Base-by-base conservation (phyloP, 371 early-diverging fungal genomes). In the Cokeromyces recurvatus region DNA sequence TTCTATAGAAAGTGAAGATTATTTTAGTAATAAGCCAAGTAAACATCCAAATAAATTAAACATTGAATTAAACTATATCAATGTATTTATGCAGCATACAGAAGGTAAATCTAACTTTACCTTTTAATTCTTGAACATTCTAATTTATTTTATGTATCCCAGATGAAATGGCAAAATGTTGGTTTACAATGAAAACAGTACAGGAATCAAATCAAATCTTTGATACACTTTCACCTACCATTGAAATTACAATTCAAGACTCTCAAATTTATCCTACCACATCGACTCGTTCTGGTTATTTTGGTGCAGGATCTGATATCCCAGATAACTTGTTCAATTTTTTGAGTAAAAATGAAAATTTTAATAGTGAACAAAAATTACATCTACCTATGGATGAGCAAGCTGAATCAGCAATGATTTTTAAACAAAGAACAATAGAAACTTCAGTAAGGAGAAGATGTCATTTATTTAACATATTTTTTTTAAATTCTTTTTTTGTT, bases 401-500 rank as follows among this genome's bases (percentile, higher is more conserved):
- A 46, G 74, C 79, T 12, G 80, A 81, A 32, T 81, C 80, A 2
- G 62, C 84, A n/a, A 43, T 79, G 43, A 70, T 62, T 44, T 85
- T 87, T 38, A 80, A 82, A 47, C 83, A 85, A 41, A 51, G 72
- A 23, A 79, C 81, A 0, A 67, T 82, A 9, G 79, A 81, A 40
- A 80, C 78, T 12, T 81, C 86, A 22, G 86, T 82, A 79, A 60
- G 65, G 32, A 14, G 1, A 2, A 9, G 14, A n/a, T n/a, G n/a
- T n/a, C n/a, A n/a, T n/a, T n/a, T 16, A 15, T 5, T 15, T 16
- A 11, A 6, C 11, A 1, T 21, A 16, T 29, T 36, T 12, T 36
- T 15, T n/a, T n/a, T n/a, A n/a, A n/a, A 16, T 48, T 6, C n/a
- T 5, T 37, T 3, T 22, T 21, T 54, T n/a, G 32, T 19, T 36